Evolutionary conservation across 2,329 filamentous ascomycete genomes (phyloP), one percentile per base, ranked within the genome.

Genomic region (Corynespora cassiicola): DNA sequence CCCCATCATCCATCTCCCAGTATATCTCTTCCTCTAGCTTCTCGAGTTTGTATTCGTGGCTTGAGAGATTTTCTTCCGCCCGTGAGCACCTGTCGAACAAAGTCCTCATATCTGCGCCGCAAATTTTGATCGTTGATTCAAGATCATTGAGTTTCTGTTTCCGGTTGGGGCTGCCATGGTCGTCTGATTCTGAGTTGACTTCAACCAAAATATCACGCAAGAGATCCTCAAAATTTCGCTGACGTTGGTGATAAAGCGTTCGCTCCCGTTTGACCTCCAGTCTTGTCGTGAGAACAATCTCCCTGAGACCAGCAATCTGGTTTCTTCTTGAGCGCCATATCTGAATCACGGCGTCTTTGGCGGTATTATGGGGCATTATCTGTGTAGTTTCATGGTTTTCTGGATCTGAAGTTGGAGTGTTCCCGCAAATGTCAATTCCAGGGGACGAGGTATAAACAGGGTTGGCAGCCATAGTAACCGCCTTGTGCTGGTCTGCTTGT

Each of bases 21-120:
- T 42, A 50, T 1, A 47, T 15, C 12, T 42, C 19, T 14, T 37
- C 33, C 19, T 50, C 47, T 9, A 39, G 6, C 14, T 42, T 24
- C 6, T 20, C 31, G 9, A 45, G 30, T 23, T 35, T 18, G 36
- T 46, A 46, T 21, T 50, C 46, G 10, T 40, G 19, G 20, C 19
- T 32, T 2, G 31, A 46, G 2, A 50, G 29, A 18, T 10, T 21
- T 15, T 50, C 39, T 31, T 46, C 42, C 10, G n/a, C n/a, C n/a
- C n/a, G n/a, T n/a, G n/a, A n/a, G n/a, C n/a, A n/a, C n/a, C n/a
- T n/a, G n/a, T n/a, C n/a, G n/a, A n/a, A n/a, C n/a, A n/a, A n/a
- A n/a, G n/a, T n/a, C n/a, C n/a, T n/a, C n/a, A n/a, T n/a, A n/a
- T n/a, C n/a, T n/a, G n/a, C n/a, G n/a, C n/a, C n/a, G n/a, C n/a